Base-by-base conservation (phyloP, 352 stramenopile genomes). In the Phytophthora sp. region DNA sequence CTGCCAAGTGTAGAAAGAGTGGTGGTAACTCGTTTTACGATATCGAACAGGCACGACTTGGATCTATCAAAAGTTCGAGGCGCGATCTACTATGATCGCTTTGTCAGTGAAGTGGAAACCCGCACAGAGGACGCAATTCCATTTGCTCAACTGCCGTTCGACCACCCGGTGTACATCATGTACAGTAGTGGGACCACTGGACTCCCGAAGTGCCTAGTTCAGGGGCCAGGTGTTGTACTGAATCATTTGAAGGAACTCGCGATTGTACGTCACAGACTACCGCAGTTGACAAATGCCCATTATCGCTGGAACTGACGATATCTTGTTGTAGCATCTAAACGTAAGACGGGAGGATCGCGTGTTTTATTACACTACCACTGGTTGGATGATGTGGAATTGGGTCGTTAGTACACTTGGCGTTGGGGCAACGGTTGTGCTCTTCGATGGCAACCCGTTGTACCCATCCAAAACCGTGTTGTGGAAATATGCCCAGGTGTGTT, bases 321-420 rank as follows among this genome's bases (percentile, higher is more conserved):
- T 15, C 37, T 15, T 24, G 45, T 41, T n/a, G 6, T 48, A 89
- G 74, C 85, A 94, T 54, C 48, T 89, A 11, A 90, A 94, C 60
- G 66, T 94, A 18, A 65, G 56, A 20, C 77, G 79, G 8, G 21
- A 82, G 8, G 85, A 92, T 63, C 76, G 73, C n/a, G 81, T 90
- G 18, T 92, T 94, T 35, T 94, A 91, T 57, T 91, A 91, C 63
- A 92, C 82, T 42, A 94, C 85, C 3, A 94, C 85, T 2, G 85
- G 79, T 4, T 92, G 84, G 86, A 95, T 95, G 87, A 95, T 95
- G 87, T 95, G 87, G 87, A 94, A 95, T 54, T 96, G 87, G 87
- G 67, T 92, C 48, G 79, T 90, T 27, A 90, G 82, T 37, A 79
- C 63, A 5, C 77, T 96, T 10, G 78, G 82, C 15, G 69, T 86